Evolutionary conservation across 345 rosid genomes (phyloP).

Genomic region (Aegle marmelos): DNA sequence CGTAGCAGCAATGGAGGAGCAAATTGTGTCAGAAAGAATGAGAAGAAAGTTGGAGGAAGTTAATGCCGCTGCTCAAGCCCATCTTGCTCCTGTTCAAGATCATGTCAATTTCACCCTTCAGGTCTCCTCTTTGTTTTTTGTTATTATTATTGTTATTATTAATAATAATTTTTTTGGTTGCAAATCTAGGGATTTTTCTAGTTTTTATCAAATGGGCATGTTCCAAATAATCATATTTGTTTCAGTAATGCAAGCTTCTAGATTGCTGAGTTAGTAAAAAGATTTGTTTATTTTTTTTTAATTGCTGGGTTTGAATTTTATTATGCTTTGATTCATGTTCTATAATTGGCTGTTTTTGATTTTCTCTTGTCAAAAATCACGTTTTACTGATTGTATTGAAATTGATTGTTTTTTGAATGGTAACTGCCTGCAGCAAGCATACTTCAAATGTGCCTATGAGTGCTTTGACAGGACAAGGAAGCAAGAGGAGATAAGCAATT

Average conservation of each 20-base stretch:
- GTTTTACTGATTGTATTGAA: background rate
- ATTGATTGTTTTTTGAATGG: background rate
- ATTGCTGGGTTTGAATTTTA: background rate
- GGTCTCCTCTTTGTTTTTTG: constrained; percentile 32
- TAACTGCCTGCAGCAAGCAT: constrained; percentile 72
- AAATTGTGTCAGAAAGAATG: constrained; percentile 61
- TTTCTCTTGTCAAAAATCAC: background rate
- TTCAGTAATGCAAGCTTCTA: background rate
- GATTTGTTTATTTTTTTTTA: background rate
- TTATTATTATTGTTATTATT: background rate
- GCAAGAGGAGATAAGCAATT: constrained; percentile 74
- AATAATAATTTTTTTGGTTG: background rate
- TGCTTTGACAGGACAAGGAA: constrained; percentile 81
- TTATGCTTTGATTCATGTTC: background rate
- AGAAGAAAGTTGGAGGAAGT: constrained; percentile 66
- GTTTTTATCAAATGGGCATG: background rate
- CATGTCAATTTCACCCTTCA: constrained; percentile 92
- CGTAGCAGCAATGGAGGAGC: constrained; percentile 54
- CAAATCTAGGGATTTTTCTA: background rate
- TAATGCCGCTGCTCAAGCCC: constrained; percentile 62
- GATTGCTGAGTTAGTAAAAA: background rate
- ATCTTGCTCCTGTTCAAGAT: constrained; percentile 73
- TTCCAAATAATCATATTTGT: background rate
- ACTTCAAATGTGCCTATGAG: constrained; percentile 86
- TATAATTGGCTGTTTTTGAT: background rate